Evolutionary conservation across 1,284 basidiomycete species (phyloP).

Genomic region (Cutaneotrichosporon cutaneum): DNA sequence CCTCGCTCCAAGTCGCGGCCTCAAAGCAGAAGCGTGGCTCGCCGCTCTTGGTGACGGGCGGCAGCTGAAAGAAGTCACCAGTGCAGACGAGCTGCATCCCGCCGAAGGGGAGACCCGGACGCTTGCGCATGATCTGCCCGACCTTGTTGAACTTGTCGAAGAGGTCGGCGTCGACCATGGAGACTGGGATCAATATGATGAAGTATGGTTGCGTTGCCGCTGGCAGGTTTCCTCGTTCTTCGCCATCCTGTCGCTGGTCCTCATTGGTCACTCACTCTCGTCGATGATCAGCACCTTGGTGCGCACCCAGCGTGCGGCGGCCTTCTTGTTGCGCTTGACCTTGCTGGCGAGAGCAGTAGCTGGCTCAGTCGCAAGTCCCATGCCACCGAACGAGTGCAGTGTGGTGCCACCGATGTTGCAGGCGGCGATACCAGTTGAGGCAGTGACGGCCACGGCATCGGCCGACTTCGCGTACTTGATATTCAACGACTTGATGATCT

Average conservation of each 20-base stretch:
- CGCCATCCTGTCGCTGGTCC: too few relatives aligned
- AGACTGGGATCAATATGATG: conserved; percentile 63
- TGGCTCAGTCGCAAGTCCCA: conserved; percentile 74
- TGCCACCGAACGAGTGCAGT: conserved; percentile 86
- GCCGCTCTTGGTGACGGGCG: conserved; percentile 71
- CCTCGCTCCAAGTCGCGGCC: conserved; percentile 74
- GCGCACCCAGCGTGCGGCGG: conserved; percentile 66
- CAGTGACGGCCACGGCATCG: conserved; percentile 76
- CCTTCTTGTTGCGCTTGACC: conserved; percentile 69
- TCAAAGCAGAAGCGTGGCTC: conserved; percentile 79
- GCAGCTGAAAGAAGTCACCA: conserved; percentile 96
- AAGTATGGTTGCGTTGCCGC: too few relatives aligned
- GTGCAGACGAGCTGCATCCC: conserved; percentile 92
- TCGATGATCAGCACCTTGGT: conserved; percentile 88
- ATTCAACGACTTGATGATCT: conserved; percentile 70
- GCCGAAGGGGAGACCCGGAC: conserved; percentile 70
- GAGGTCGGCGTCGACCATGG: conserved; percentile 92
- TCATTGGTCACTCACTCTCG: conserved; percentile 63
- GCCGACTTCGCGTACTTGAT: conserved; percentile 56
- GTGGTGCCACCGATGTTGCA: conserved; percentile 93
- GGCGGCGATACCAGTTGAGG: conserved; percentile 86
- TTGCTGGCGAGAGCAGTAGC: conserved; percentile 68
- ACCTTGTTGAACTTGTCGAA: conserved; percentile 55
- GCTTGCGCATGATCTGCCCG: conserved; percentile 59
- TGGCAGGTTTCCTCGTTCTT: too few relatives aligned